These are phyloP conservation scores for Myxozyma melibiosi DNA, from an alignment of 805 yeast species.

Conservation along the genomic window DNA sequence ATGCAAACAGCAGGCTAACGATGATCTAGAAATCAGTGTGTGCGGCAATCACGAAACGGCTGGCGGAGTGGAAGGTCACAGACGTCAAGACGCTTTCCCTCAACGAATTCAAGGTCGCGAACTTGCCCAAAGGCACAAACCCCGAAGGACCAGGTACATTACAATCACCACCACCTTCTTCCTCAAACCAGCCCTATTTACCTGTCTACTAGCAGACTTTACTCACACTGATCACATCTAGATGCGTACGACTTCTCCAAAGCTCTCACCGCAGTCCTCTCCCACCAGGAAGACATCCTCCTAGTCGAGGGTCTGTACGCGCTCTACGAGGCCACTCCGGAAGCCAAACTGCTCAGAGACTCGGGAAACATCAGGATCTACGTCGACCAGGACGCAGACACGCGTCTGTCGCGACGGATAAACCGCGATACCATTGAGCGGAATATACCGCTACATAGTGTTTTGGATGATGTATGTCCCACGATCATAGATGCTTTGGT, in stretches of 20 bases:
- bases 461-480: constrained; percentile 21
- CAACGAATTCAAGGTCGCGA: constrained; percentile 1
- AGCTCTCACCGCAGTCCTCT: constrained; percentile 8
- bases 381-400: constrained; percentile 83
- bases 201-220: background rate
- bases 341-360: constrained; percentile 29
- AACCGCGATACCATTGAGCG: constrained; percentile 23
- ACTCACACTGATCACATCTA: background rate
- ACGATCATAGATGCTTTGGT: background rate
- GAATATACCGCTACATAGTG: constrained; percentile 10
- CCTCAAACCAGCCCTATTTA: no score
- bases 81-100: constrained; percentile 15
- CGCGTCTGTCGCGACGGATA: constrained; percentile 74
- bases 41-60: constrained; percentile 20
- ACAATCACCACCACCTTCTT: no score
- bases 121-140: background rate
- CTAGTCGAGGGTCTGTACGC: constrained; percentile 83
- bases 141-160: constrained; percentile 29
- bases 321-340: constrained; percentile 52
- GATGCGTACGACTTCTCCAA: constrained; percentile 20
- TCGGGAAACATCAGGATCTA: constrained; percentile 71
- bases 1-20: background rate
- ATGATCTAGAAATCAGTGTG: constrained; percentile 24
- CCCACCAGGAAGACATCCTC: constrained; percentile 39
- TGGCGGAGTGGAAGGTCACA: constrained; percentile 18